Conservation (phyloP, 1,284 basidiomycete species). For the Microbotryum scabiosae region DNA sequence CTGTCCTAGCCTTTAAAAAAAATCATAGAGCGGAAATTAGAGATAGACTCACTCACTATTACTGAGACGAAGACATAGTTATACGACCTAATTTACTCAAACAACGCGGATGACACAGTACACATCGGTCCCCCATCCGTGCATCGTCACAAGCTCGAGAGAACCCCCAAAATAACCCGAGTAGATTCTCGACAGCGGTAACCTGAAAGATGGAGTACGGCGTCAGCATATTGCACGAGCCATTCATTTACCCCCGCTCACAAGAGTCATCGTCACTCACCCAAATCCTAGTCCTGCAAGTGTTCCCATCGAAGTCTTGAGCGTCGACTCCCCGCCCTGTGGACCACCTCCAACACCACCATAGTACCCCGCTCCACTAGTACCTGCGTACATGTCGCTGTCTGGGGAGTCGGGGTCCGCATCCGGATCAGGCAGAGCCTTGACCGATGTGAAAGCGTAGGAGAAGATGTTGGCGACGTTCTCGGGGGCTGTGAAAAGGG, state of each 20-base stretch:
- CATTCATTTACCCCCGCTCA: not conserved
- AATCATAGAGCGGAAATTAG: too few relatives aligned
- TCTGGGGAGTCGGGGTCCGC: slow-evolving; percentile 29
- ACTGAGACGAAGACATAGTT: too few relatives aligned
- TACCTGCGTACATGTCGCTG: slow-evolving; percentile 20
- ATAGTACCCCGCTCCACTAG: slow-evolving; percentile 39
- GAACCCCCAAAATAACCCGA: slow-evolving; percentile 58
- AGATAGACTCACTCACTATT: too few relatives aligned
- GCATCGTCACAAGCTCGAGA: slow-evolving; percentile 62
- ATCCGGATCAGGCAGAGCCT: slow-evolving; percentile 33
- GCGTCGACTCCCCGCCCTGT: slow-evolving; percentile 61
- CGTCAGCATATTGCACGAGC: not conserved
- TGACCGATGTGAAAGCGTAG: slow-evolving; percentile 80
- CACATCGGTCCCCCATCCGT: slow-evolving; percentile 75
- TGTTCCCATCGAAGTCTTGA: slow-evolving; percentile 65
- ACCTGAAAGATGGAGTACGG: not conserved
- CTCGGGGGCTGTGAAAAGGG: slow-evolving; percentile 41
- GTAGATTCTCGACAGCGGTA: slow-evolving; percentile 18
- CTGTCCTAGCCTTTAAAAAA: too few relatives aligned
- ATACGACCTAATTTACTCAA: too few relatives aligned
- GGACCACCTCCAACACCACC: slow-evolving; percentile 54
- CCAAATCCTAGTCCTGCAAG: slow-evolving; percentile 77
- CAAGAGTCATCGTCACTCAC: slow-evolving; percentile 24
- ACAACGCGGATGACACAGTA: slow-evolving; percentile 45
- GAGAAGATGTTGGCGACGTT: slow-evolving; percentile 74